These are phyloP conservation scores for Podospora comata DNA, from an alignment of 495 filamentous ascomycete species.

Conservation along the genomic window DNA sequence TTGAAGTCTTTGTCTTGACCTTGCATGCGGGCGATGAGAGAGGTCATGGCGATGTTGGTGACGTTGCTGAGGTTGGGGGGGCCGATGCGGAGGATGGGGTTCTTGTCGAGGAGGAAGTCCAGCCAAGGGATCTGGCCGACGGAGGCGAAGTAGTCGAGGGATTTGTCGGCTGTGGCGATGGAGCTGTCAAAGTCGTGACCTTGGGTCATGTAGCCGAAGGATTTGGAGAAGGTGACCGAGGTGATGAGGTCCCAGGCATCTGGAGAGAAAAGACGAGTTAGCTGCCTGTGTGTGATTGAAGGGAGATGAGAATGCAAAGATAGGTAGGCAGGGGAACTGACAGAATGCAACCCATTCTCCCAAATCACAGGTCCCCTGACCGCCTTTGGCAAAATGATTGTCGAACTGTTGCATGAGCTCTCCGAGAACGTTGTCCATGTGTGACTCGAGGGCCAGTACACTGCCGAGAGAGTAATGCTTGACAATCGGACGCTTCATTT, in stretches of 20 bases:
- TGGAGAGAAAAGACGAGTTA: constrained; percentile 10
- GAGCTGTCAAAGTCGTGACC: constrained; percentile 40
- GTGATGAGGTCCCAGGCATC: constrained; percentile 39
- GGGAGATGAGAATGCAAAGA: neutral
- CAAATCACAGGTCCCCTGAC: constrained; percentile 28
- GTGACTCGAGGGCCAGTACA: constrained; percentile 35
- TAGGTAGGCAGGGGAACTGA: constrained; percentile 8
- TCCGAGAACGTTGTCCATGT: constrained; percentile 34
- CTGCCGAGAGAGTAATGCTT: constrained; percentile 36
- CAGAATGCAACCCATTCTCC: constrained; percentile 36
- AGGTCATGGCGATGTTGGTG: constrained; percentile 16
- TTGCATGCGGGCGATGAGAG: constrained; percentile 16
- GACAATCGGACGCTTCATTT: constrained; percentile 36
- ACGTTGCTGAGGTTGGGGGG: constrained; percentile 27
- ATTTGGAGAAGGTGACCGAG: constrained; percentile 36
- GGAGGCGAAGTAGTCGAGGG: constrained; percentile 42
- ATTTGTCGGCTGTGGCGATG: constrained; percentile 38
- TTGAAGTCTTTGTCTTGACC: constrained; percentile 21
- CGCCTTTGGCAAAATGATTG: constrained; percentile 29
- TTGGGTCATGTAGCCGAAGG: constrained; percentile 39
- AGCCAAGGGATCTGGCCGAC: constrained; percentile 47
- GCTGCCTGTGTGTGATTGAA: neutral
- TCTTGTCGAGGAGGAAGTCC: constrained; percentile 48
- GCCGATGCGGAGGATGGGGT: constrained; percentile 38
- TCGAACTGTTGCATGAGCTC: constrained; percentile 35